Evolutionary conservation across 2,329 filamentous ascomycete genomes (phyloP), one percentile per base, ranked within the genome.

Genomic region (Amauroascus niger): DNA sequence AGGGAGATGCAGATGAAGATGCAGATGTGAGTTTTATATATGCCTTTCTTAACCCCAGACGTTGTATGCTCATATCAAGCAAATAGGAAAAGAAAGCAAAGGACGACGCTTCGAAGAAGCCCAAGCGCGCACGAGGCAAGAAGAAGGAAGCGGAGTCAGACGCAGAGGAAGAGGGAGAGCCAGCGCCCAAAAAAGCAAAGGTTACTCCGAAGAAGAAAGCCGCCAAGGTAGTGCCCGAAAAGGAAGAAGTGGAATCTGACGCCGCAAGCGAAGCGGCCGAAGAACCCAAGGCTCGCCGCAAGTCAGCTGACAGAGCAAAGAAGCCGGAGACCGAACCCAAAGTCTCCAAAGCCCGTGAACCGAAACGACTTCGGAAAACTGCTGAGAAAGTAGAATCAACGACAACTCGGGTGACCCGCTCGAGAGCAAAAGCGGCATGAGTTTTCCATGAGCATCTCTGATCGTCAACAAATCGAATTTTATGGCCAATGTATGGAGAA

Each of bases 91-190:
- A 53, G 43, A 40, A 40, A 22, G 62, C 61, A 16, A 64, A 68
- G 8, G 63, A 64, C 30, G 65, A 66, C 16, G 58, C 64, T 46
- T 57, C 68, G 35, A 66, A 67, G 30, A 63, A 61, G 16, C 69
- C 69, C 57, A 70, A 66, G 46, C 59, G 59, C 20, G 58, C 58
- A 13, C 41, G 53, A 43, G 60, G 53, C 28, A 74, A 74, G 62
- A 73, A 72, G 58, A 57, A 63, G 6, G 54, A 52, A 30, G 52
- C 35, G 50, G 54, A 53, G 14, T 54, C 58, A 6, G 57, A 53
- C 18, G 55, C 41, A 44, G 56, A 55, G 44, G 55, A 55, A 50
- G 57, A 54, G 39, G 56, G 45, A 30, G 57, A 59, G 49, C 58
- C 58, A 16, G 40, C 48, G 24, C 30, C 56, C 11, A 61, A 61